A percentile compares a stretch with the other conserved stretches of the same genome.
Conservation (phyloP, 164 flowering plant species). For the Piper betle region DNA sequence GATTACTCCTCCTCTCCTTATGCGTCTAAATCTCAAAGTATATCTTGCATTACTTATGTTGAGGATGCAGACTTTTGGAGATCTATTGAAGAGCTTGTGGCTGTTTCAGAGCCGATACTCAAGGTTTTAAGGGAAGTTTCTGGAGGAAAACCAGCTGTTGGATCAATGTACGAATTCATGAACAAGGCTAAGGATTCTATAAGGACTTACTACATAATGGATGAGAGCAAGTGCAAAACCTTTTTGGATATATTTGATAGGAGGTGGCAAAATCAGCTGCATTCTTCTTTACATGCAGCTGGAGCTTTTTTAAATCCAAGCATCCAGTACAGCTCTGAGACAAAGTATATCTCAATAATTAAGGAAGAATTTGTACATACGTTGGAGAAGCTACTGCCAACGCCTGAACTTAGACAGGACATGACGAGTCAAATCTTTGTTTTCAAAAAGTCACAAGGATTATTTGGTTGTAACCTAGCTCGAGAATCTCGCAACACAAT, state of each 20-base stretch:
- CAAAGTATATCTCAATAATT: slow-evolving; percentile 44
- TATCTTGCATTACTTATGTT: slow-evolving; percentile 40
- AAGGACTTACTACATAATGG: slow-evolving; percentile 89
- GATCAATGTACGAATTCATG: slow-evolving; percentile 74
- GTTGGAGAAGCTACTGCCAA: slow-evolving; percentile 71
- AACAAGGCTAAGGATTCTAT: slow-evolving; percentile 84
- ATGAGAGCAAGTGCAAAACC: slow-evolving; percentile 77
- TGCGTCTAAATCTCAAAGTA: slow-evolving; percentile 46
- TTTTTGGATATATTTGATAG: slow-evolving; percentile 75
- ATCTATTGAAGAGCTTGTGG: slow-evolving; percentile 75
- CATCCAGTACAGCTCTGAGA: slow-evolving; percentile 80
- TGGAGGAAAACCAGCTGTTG: slow-evolving; percentile 76
- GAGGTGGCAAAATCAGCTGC: slow-evolving; percentile 74
- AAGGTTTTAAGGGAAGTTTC: slow-evolving; percentile 76
- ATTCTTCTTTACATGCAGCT: slow-evolving; percentile 84
- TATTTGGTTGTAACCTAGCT: slow-evolving; percentile 80
- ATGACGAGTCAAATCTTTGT: slow-evolving; percentile 59
- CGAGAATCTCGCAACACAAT: slow-evolving; percentile 70
- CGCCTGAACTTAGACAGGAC: slow-evolving; percentile 67
- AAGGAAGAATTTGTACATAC: slow-evolving; percentile 68
- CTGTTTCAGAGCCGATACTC: slow-evolving; percentile 77
- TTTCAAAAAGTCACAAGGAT: slow-evolving; percentile 57
- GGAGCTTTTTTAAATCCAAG: slow-evolving; percentile 91
- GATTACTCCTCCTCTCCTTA: slow-evolving; percentile 46
- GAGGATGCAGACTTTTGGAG: slow-evolving; percentile 84